Evolutionary conservation across 2,329 filamentous ascomycete species (phyloP).

Genomic region (Epichloe gansuensis): DNA sequence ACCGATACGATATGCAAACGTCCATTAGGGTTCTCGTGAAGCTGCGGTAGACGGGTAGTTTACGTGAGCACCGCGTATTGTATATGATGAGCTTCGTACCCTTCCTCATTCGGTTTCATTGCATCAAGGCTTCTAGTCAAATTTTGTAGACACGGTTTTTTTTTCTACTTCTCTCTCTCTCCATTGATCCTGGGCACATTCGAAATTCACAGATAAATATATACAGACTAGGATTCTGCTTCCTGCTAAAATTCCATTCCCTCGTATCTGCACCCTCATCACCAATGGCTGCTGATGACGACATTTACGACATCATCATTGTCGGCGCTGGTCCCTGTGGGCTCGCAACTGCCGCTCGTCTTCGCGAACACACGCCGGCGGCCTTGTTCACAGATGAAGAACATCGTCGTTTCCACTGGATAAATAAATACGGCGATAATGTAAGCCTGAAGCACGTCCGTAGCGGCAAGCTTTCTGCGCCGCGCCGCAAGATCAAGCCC

Average conservation of each 20-base stretch:
- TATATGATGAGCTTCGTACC: no score
- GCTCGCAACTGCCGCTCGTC: constrained; percentile 58
- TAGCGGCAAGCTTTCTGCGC: constrained; percentile 17
- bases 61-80: no score
- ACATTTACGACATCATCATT: constrained; percentile 54
- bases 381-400: constrained; percentile 76
- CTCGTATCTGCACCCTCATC: not conserved
- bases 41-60: no score
- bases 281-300: constrained; percentile 7
- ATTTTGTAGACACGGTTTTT: no score
- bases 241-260: not conserved
- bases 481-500: constrained; percentile 5
- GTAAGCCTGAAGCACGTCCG: constrained; percentile 41
- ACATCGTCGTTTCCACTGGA: constrained; percentile 70
- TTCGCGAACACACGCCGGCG: constrained; percentile 60
- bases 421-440: constrained; percentile 49
- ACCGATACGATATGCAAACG: not conserved
- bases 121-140: no score
- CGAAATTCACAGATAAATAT: no score
- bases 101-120: no score
- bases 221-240: no score
- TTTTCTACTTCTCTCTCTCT: no score
- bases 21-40: not conserved
- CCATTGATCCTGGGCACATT: no score
- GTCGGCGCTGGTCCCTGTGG: constrained; percentile 65